phyloP scores from a whole-genome alignment of 2,329 filamentous ascomycete genomes.

The Exophiala oligosperma region DNA sequence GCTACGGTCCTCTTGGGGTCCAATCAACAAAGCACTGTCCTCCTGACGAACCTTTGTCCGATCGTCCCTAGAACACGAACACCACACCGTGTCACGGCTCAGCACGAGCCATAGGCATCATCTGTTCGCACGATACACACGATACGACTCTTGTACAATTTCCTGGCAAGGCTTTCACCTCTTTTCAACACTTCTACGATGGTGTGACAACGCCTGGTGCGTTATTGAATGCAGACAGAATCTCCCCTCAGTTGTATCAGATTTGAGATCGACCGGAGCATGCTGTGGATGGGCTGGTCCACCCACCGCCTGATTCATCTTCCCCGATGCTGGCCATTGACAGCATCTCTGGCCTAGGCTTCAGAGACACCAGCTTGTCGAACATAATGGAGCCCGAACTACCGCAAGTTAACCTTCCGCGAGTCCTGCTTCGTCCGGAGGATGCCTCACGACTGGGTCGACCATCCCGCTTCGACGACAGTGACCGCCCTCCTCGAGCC shows the following conservation, averaged over 20 bases:
- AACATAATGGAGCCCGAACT: conserved; percentile 24
- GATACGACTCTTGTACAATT: background rate
- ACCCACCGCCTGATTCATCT: conserved; percentile 6
- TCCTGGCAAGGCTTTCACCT: background rate
- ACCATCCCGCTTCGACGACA: conserved; percentile 22
- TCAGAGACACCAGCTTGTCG: conserved; percentile 18
- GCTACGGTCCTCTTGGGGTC: background rate
- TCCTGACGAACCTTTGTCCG: background rate
- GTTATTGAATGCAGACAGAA: background rate
- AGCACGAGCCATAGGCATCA: background rate
- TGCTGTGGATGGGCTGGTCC: conserved; percentile 22
- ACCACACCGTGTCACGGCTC: background rate
- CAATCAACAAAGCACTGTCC: background rate
- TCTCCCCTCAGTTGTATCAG: background rate
- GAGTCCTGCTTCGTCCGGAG: conserved; percentile 20
- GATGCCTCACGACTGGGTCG: conserved; percentile 22
- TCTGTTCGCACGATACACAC: background rate
- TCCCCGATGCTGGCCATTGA: conserved; percentile 26
- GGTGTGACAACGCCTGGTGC: conserved; percentile 1
- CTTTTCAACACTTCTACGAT: background rate
- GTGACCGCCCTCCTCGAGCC: conserved; percentile 18
- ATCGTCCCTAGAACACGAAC: conserved; percentile 1
- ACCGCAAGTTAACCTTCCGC: conserved; percentile 7
- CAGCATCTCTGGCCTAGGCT: conserved; percentile 17
- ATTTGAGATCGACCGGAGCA: conserved; percentile 5